Percentiles rank a stretch among this genome's conserved stretches.
Conservation (phyloP, 352 stramenopile species). For the Blastocystis sp. region DNA sequence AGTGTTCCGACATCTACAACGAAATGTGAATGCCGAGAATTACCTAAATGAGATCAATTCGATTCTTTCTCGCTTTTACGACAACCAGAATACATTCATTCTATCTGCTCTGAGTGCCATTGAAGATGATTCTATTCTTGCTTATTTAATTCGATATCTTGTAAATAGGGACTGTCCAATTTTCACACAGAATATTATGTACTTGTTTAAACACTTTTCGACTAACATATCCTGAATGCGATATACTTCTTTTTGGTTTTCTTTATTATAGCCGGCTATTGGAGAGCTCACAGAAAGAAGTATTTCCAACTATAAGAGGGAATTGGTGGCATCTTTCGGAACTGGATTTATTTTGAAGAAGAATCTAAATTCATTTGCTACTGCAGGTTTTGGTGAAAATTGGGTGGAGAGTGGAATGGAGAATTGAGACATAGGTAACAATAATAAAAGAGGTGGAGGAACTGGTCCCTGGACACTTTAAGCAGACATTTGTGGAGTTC, state of each 20-base stretch:
- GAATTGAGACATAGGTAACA: neutral
- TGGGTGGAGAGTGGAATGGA: neutral
- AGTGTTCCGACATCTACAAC: neutral
- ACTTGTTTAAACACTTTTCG: slow-evolving; percentile 26
- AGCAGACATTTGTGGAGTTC: slow-evolving; percentile 12
- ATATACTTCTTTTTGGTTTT: too few relatives aligned
- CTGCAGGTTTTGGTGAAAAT: neutral
- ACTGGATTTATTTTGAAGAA: slow-evolving; percentile 64
- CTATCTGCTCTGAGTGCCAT: neutral
- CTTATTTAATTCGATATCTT: neutral
- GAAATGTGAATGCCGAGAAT: neutral
- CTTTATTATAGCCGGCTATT: slow-evolving; percentile 28
- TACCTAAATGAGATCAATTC: slow-evolving; percentile 23
- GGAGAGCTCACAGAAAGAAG: neutral
- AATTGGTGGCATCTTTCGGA: slow-evolving; percentile 18
- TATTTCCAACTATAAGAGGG: neutral
- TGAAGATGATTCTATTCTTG: slow-evolving; percentile 13
- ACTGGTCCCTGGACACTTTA: neutral
- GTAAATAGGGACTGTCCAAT: neutral
- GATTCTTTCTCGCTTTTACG: neutral
- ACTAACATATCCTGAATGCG: slow-evolving; percentile 21
- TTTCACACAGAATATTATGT: slow-evolving; percentile 55
- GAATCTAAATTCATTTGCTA: slow-evolving; percentile 22
- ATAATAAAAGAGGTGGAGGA: neutral
- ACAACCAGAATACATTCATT: neutral